Percentiles rank a stretch among this genome's conserved stretches.
These are phyloP conservation scores for Andrographis paniculata DNA, from an alignment of 305 asterid genomes.

Conservation along the genomic window DNA sequence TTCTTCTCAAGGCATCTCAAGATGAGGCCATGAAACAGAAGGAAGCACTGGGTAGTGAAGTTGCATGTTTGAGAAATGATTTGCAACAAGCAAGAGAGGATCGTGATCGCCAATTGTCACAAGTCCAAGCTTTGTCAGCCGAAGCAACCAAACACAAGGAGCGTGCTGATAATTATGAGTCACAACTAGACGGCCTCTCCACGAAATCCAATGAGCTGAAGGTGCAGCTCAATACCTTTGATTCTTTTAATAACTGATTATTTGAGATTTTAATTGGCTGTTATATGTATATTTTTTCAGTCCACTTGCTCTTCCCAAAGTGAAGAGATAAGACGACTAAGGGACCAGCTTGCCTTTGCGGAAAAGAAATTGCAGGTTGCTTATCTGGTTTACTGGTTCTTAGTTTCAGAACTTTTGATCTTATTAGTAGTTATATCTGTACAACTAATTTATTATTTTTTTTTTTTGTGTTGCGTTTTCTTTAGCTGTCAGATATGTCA, in stretches of 20 bases:
- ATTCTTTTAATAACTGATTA: neutral
- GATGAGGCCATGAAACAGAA: neutral
- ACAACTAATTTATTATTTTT: neutral
- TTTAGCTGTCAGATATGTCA: conserved; percentile 62
- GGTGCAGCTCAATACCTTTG: neutral
- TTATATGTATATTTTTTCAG: conserved; percentile 28
- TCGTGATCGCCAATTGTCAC: neutral
- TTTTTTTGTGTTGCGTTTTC: conserved; percentile 2
- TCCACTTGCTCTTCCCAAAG: conserved; percentile 58
- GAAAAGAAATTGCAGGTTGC: conserved; percentile 62
- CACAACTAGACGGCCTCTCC: neutral
- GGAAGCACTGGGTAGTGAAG: neutral
- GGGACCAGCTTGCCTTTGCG: conserved; percentile 63
- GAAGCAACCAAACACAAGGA: neutral
- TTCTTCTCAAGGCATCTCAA: neutral
- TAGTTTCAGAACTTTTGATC: neutral
- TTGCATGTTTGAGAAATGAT: neutral
- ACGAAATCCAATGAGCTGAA: neutral
- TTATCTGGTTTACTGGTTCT: conserved; percentile 3
- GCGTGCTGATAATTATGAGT: neutral
- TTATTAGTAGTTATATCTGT: neutral
- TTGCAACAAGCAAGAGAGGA: neutral
- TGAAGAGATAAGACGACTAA: conserved; percentile 54
- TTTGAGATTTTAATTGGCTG: too few species aligned
- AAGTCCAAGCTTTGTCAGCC: neutral